Evolutionary conservation across 2,329 filamentous ascomycete genomes (phyloP), one percentile per base, ranked within the genome.

Genomic region (Fusarium sp.): DNA sequence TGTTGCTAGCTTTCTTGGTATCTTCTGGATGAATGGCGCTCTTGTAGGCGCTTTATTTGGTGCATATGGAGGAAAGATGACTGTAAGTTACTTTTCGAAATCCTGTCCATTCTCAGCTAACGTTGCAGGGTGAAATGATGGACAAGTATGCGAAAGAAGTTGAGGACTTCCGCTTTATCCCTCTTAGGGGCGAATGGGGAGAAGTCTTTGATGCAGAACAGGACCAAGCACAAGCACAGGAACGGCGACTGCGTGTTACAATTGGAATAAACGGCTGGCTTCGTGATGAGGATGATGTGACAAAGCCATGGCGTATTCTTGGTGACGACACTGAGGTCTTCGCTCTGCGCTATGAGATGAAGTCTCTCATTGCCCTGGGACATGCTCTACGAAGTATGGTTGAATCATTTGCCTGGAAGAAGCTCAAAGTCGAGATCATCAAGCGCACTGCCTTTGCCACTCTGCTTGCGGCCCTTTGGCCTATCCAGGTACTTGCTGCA

Each of bases 221-320:
- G 24, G 55, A 72, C 35, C 48, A 78, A 62, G 70, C 63, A 26
- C 75, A 79, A 18, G 76, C 58, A 18, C 58, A 83, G 33, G 77
- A 81, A 13, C 83, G 86, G 8, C 88, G 92, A 7, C 83, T 97
- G 7, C 89, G 94, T 16, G 91, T 98, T 7, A 95, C 93, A 0
- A 93, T 98, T 65, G 94, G 93, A 14, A 90, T 97, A 71, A 95
- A 94, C 67, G 95, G 95, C 39, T 97, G 95, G 95, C 86, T 97
- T 18, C 91, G 89, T 6, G 86, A 90, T 13, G 90, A 93, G 72
- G 88, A 92, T 35, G 94, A 97, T 74, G 89, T 97, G 31, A 88
- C 92, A 10, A 88, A 89, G 70, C 95, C 95, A 0, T 98, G 95
- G 95, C 88, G 89, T 36, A 91, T 92, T 35, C 85, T 97, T 18